phyloP scores from a whole-genome alignment of 2,329 filamentous ascomycete species.

The Venturia nashicola region DNA sequence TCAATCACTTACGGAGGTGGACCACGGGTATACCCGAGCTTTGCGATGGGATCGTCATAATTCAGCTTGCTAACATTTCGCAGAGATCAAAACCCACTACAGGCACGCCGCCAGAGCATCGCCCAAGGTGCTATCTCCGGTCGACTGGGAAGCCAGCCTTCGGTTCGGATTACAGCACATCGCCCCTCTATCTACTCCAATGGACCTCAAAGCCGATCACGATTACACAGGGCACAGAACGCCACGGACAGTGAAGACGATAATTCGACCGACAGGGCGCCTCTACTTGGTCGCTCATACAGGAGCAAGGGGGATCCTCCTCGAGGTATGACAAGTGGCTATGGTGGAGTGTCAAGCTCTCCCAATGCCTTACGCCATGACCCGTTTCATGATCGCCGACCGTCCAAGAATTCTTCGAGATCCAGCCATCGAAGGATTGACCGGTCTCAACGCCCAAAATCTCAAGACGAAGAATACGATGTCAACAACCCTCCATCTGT shows the following conservation, averaged over 20 bases:
- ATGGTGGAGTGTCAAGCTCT: slow-evolving; percentile 10
- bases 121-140: slow-evolving; percentile 17
- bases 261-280: background rate
- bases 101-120: slow-evolving; percentile 31
- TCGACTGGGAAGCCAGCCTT: background rate
- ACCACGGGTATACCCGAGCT: background rate
- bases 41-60: background rate
- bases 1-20: background rate
- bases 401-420: slow-evolving; percentile 20
- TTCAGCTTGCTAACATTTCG: background rate
- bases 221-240: slow-evolving; percentile 10
- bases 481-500: slow-evolving; percentile 55
- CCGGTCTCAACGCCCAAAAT: slow-evolving; percentile 8
- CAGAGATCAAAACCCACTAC: slow-evolving; percentile 27
- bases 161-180: slow-evolving; percentile 14
- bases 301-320: background rate
- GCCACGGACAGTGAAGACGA: slow-evolving; percentile 9
- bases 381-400: slow-evolving; percentile 3
- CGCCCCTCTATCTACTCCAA: slow-evolving; percentile 5
- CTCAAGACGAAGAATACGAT: slow-evolving; percentile 36
- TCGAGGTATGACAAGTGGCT: background rate
- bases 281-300: slow-evolving; percentile 3
- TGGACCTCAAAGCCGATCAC: slow-evolving; percentile 14
- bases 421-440: slow-evolving; percentile 18
- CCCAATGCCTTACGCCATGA: background rate